phyloP scores from a whole-genome alignment of 78 protist genomes.

The Andalucia godoyi region DNA sequence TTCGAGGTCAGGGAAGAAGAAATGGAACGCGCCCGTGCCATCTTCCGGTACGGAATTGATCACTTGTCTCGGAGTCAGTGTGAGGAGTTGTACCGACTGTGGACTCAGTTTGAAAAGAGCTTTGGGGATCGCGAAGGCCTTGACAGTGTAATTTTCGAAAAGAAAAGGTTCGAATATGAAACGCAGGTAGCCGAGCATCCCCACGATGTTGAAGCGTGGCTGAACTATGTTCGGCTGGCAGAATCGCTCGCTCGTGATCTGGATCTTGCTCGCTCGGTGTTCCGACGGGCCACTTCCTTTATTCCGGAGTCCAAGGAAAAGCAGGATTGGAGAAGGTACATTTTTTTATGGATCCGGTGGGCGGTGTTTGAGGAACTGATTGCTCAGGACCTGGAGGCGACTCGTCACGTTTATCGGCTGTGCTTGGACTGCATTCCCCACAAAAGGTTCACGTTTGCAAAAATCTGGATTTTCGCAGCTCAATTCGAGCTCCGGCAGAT shows the following conservation, averaged over 20 bases:
- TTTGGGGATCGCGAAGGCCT: constrained; percentile 70
- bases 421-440: constrained; percentile 73
- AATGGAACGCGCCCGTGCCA: constrained; percentile 80
- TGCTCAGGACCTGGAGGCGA: constrained; percentile 64
- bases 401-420: constrained; percentile 66
- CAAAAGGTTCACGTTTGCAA: constrained; percentile 82
- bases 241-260: constrained; percentile 63
- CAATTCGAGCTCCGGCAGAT: constrained; percentile 78
- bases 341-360: constrained; percentile 91
- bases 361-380: constrained; percentile 84
- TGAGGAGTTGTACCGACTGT: constrained; percentile 43
- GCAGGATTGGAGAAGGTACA: constrained; percentile 83
- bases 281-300: constrained; percentile 90
- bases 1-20: constrained; percentile 66
- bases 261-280: constrained; percentile 63
- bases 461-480: constrained; percentile 82
- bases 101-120: constrained; percentile 73
- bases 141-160: constrained; percentile 70
- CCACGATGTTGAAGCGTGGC: constrained; percentile 90
- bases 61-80: constrained; percentile 57
- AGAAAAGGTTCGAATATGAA: constrained; percentile 81
- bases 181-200: constrained; percentile 47
- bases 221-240: constrained; percentile 87
- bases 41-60: constrained; percentile 83
- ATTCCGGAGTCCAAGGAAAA: constrained; percentile 84